phyloP scores from a whole-genome alignment of 345 rosid species.

The Noccaea bulbosa region DNA sequence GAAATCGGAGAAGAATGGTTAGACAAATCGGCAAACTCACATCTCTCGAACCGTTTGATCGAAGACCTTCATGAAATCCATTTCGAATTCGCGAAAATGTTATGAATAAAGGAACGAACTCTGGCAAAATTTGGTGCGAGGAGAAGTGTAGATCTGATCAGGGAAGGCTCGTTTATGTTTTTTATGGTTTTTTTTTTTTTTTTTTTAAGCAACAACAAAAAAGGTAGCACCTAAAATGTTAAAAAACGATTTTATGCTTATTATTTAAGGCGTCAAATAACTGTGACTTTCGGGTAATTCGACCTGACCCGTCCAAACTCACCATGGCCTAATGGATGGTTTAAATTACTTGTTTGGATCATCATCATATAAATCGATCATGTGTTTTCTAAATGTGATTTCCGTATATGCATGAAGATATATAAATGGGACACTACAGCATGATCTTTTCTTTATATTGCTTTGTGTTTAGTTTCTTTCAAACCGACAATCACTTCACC shows the following conservation, averaged over 20 bases:
- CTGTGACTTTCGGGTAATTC: conserved; percentile 16
- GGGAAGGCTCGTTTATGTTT: conserved; percentile 24
- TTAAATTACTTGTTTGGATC: not conserved
- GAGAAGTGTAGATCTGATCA: conserved; percentile 45
- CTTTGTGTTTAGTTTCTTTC: too few species aligned
- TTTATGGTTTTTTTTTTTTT: not conserved
- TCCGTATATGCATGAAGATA: not conserved
- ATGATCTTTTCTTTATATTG: too few species aligned
- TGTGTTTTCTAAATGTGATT: too few species aligned
- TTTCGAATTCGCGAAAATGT: conserved; percentile 49
- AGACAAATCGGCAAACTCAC: conserved; percentile 47
- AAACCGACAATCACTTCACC: too few species aligned
- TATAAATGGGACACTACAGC: too few species aligned
- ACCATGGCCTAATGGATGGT: not conserved
- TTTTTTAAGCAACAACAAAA: conserved; percentile 12
- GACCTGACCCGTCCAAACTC: conserved; percentile 24
- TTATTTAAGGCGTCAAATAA: conserved; percentile 16
- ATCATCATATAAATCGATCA: not conserved
- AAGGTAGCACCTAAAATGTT: not conserved
- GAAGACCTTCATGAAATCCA: conserved; percentile 99
- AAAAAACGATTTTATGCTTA: not conserved
- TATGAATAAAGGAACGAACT: conserved; percentile 23
- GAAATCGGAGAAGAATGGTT: conserved; percentile 21
- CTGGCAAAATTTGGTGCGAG: conserved; percentile 26
- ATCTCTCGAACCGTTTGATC: conserved; percentile 99